Conservation (phyloP, 1,284 basidiomycete species). For the Gyrodon tennesseensis region DNA sequence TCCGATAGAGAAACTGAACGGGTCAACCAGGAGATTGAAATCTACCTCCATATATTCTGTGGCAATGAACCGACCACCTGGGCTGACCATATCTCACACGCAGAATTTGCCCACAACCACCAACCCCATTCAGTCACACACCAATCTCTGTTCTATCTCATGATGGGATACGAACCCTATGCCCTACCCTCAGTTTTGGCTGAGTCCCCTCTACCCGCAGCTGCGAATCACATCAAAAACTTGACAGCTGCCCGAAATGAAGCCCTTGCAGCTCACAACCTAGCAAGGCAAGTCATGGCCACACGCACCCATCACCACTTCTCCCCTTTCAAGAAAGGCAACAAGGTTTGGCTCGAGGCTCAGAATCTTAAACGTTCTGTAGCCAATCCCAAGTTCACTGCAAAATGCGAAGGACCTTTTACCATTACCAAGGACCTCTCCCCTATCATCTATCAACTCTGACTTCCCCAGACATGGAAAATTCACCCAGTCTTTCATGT, state of each 20-base stretch:
- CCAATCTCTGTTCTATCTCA: background rate
- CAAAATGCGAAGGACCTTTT: background rate
- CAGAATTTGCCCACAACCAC: background rate
- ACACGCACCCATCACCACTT: rapidly evolving
- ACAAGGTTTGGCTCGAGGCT: background rate
- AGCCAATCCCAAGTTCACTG: background rate
- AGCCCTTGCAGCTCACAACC: background rate
- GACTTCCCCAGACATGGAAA: background rate
- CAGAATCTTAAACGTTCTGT: background rate
- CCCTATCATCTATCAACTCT: background rate
- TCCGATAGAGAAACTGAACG: too few relatives aligned
- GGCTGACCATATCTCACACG: too few relatives aligned
- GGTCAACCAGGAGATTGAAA: too few relatives aligned
- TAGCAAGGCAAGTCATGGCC: background rate
- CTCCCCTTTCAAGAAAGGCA: background rate
- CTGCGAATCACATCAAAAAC: background rate
- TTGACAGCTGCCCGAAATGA: background rate
- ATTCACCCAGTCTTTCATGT: background rate
- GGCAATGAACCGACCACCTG: too few relatives aligned
- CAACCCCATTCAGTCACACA: background rate
- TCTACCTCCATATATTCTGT: too few relatives aligned
- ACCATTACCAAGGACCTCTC: background rate
- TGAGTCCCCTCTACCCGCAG: background rate
- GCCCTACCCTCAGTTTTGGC: background rate
- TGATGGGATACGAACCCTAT: background rate